Percentiles rank a stretch among this genome's conserved stretches.
phyloP scores from a whole-genome alignment of 2,329 filamentous ascomycete species.

The Penicillium olsonii region DNA sequence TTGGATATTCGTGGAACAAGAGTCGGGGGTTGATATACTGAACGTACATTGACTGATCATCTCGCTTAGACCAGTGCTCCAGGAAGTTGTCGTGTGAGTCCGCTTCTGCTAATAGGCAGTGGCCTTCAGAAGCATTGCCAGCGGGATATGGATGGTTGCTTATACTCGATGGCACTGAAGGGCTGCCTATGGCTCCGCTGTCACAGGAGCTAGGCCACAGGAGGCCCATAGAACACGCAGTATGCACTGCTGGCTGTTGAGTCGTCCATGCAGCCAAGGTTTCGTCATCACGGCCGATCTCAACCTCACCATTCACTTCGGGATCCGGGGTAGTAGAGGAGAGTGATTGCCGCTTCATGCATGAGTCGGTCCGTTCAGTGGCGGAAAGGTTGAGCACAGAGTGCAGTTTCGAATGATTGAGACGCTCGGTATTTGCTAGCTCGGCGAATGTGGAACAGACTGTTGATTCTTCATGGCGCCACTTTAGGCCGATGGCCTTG shows the following conservation, averaged over 20 bases:
- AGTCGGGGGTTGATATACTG: no score
- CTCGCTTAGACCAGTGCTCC: no score
- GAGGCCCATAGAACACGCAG: background rate
- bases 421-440: background rate
- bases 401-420: background rate
- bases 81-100: no score
- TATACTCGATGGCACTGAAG: background rate
- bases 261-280: background rate
- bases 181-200: background rate
- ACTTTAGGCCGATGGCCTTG: background rate
- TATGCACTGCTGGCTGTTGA: background rate
- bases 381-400: background rate
- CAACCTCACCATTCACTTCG: background rate
- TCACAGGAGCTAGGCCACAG: background rate
- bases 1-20: no score
- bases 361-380: background rate
- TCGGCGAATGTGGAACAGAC: background rate
- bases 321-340: background rate
- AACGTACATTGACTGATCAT: no score
- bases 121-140: no score
- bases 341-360: background rate
- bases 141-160: no score
- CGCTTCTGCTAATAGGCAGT: no score
- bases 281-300: background rate
- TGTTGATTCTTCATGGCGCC: background rate